Conservation (phyloP, 768 basidiomycete species). For the Mycena kentingensis region DNA sequence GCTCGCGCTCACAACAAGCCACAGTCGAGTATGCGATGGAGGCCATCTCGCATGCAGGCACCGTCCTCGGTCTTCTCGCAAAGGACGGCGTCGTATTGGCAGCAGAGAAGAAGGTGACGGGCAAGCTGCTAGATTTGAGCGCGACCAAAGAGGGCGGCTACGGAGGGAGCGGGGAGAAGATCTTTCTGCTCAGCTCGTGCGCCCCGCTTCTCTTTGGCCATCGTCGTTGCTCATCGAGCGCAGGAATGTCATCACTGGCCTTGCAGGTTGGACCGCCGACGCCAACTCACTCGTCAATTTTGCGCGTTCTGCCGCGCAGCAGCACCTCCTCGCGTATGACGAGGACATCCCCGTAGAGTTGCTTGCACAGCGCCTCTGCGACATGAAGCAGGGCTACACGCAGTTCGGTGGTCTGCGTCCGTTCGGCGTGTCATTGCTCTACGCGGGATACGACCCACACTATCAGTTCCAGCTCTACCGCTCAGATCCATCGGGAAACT, state of each 20-base stretch:
- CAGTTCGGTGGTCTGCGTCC: constrained; percentile 98
- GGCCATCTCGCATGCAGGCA: constrained; percentile 94
- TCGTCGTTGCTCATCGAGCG: constrained; percentile 5
- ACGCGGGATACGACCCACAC: constrained; percentile 95
- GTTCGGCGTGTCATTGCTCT: constrained; percentile 95
- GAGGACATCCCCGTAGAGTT: constrained; percentile 98
- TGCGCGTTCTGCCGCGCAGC: constrained; percentile 87
- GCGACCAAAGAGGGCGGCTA: constrained; percentile 85
- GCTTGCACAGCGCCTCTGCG: constrained; percentile 89
- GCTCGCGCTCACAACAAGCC: constrained; percentile 5
- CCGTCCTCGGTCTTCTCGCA: constrained; percentile 90
- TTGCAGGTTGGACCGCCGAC: constrained; percentile 95
- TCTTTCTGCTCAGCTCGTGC: constrained; percentile 91
- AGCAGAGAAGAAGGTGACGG: constrained; percentile 97
- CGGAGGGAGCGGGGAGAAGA: constrained; percentile 97
- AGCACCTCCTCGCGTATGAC: constrained; percentile 86
- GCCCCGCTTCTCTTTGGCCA: constrained; percentile 28
- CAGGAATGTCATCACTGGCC: constrained; percentile 93
- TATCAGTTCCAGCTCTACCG: constrained; percentile 98
- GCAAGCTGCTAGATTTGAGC: constrained; percentile 92
- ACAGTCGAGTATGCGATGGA: constrained; percentile 99
- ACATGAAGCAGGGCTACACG: constrained; percentile 98
- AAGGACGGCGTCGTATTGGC: constrained; percentile 90
- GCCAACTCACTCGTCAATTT: constrained; percentile 97
- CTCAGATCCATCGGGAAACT: constrained; percentile 97